Base-by-base conservation (phyloP, 2,329 filamentous ascomycete genomes). In the Elsinoe ampelina region DNA sequence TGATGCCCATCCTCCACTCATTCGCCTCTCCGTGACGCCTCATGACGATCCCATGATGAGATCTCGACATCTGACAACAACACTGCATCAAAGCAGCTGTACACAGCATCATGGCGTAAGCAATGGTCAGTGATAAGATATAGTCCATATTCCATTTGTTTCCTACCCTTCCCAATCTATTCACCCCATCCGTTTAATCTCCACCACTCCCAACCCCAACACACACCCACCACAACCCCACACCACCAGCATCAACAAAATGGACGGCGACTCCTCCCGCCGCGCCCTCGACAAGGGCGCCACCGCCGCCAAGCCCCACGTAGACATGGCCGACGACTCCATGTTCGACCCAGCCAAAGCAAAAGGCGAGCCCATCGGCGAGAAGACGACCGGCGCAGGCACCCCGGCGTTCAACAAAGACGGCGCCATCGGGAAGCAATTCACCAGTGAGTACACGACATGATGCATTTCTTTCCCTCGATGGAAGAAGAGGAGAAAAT, bases 361-460 rank as follows among this genome's bases (percentile, higher is more conserved):
- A 3, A 60, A 60, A 35, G 60, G 57, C 42, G 47, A 60, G 56
- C 60, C 60, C 11, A 30, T 57, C 22, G 63, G 64, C 52, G 62
- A 63, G 51, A 64, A 66, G 59, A 64, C 62, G 15, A 61, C 60
- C 2, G 62, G 62, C 48, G 58, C 57, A n/a, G 63, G 60, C 41
- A 61, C 58, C 26, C 60, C 61, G 4, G 57, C 61, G 1, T 69
- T 71, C 57, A 59, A 63, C 54, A 63, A 66, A 13, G 17, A 22
- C 6, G 70, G 70, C 4, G 63, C 65, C 11, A 63, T 71, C 34
- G 71, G 70, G 39, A 68, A 65, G 50, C 63, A 67, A 57, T 72
- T 70, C 62, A 71, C 65, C 19, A 63, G 62, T 59, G 55, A 13
- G 34, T 42, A 6, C 26, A 6, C 34, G 2, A 43, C 12, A 34